These are phyloP conservation scores for Barnettozyma siamensis DNA, from an alignment of 805 yeast genomes.

Conservation along the genomic window DNA sequence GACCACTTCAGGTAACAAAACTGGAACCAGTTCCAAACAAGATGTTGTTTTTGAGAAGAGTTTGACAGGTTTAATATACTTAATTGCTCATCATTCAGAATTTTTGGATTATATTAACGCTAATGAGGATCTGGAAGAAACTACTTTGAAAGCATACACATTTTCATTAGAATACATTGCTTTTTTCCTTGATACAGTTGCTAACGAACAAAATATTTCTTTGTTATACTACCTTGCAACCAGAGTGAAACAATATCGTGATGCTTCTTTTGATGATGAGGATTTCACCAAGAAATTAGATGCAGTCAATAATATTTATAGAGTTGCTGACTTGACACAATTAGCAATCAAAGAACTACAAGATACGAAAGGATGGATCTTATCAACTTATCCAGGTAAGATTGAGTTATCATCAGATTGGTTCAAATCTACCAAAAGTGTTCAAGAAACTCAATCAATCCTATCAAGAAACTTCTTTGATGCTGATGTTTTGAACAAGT, in stretches of 20 bases:
- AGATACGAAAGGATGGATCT: slow-evolving; percentile 57
- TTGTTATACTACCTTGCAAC: slow-evolving; percentile 70
- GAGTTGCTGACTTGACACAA: slow-evolving; percentile 70
- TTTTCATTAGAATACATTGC: slow-evolving; percentile 56
- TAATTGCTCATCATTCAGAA: slow-evolving; percentile 71
- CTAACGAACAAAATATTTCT: slow-evolving; percentile 62
- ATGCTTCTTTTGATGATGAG: slow-evolving; percentile 37
- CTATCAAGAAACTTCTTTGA: slow-evolving; percentile 52
- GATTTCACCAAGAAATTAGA: slow-evolving; percentile 24
- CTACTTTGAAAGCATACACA: slow-evolving; percentile 37
- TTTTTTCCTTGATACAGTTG: slow-evolving; percentile 55
- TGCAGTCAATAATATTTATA: slow-evolving; percentile 43
- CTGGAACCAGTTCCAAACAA: slow-evolving; percentile 27
- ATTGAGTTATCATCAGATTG: slow-evolving; percentile 64
- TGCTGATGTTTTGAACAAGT: slow-evolving; percentile 35
- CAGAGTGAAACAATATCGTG: slow-evolving; percentile 73
- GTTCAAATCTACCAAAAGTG: slow-evolving; percentile 53
- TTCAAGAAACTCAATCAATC: slow-evolving; percentile 51
- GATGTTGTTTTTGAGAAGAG: slow-evolving; percentile 58
- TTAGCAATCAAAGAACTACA: slow-evolving; percentile 53
- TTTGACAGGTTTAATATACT: slow-evolving; percentile 60
- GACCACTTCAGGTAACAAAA: slow-evolving; percentile 20
- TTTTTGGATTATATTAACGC: slow-evolving; percentile 38
- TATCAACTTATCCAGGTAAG: slow-evolving; percentile 80
- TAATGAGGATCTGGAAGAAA: slow-evolving; percentile 22